Conservation (phyloP, 345 rosid genomes). For the Eucalyptus erythrocorys region DNA sequence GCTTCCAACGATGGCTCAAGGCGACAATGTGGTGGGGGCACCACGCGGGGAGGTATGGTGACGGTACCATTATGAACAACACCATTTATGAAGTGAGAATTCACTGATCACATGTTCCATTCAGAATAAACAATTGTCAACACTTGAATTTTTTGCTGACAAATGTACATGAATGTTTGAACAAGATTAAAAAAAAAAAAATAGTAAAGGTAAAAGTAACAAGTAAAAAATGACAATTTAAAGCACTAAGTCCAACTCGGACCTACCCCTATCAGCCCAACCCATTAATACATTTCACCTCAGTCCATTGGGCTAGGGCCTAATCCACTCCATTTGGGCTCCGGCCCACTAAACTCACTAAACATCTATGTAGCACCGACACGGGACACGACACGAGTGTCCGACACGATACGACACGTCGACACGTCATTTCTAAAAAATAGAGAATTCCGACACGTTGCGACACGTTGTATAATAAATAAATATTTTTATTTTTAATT, state of each 20-base stretch:
- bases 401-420: no score
- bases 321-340: not conserved
- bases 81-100: not conserved
- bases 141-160: not conserved
- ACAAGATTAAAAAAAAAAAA: not conserved
- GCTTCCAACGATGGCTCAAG: no score
- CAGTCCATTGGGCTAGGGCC: not conserved
- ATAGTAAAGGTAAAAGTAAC: rapidly evolving
- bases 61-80: not conserved
- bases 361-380: no score
- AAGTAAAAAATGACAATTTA: not conserved
- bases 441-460: no score
- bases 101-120: not conserved
- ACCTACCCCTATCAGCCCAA: not conserved
- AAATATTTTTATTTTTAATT: no score
- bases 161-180: not conserved
- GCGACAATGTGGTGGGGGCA: no score
- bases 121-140: no score
- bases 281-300: not conserved
- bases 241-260: not conserved
- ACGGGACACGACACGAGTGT: no score
- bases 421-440: no score
- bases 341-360: not conserved
- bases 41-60: no score
- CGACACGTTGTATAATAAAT: no score